These are phyloP conservation scores for Cylindrodendrum hubeiense DNA, from an alignment of 2,329 filamentous ascomycete species.

Conservation along the genomic window DNA sequence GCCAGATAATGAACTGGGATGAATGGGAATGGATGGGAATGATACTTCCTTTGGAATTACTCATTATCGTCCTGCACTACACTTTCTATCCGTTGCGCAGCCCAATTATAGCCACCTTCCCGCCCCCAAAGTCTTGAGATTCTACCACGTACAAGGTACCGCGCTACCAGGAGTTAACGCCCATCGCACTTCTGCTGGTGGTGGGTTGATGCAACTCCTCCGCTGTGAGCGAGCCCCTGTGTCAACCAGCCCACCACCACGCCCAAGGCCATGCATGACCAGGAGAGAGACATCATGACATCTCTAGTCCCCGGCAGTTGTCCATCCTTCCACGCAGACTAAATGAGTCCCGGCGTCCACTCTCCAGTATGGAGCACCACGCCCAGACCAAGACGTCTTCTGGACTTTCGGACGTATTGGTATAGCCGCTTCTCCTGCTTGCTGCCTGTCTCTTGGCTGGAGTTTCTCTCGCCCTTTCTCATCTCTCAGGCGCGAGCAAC, in stretches of 20 bases:
- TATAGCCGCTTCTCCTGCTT: too few relatives aligned
- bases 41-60: neutral
- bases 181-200: conserved; percentile 10
- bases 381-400: neutral
- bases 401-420: neutral
- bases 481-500: neutral
- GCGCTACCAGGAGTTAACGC: conserved; percentile 45
- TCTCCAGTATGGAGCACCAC: neutral
- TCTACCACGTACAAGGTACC: conserved; percentile 40
- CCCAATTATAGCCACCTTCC: neutral
- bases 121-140: neutral
- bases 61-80: neutral
- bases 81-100: neutral
- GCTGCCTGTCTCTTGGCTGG: neutral
- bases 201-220: neutral
- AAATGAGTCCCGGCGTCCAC: neutral
- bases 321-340: neutral
- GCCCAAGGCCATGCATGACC: neutral
- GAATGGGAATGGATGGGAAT: neutral
- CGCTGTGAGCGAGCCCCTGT: neutral
- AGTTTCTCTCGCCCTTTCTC: neutral
- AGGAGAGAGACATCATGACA: neutral
- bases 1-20: neutral
- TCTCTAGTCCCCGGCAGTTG: neutral
- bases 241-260: neutral